phyloP scores from a whole-genome alignment of 805 yeast genomes.

The Cyberlindnera misumaiensis region DNA sequence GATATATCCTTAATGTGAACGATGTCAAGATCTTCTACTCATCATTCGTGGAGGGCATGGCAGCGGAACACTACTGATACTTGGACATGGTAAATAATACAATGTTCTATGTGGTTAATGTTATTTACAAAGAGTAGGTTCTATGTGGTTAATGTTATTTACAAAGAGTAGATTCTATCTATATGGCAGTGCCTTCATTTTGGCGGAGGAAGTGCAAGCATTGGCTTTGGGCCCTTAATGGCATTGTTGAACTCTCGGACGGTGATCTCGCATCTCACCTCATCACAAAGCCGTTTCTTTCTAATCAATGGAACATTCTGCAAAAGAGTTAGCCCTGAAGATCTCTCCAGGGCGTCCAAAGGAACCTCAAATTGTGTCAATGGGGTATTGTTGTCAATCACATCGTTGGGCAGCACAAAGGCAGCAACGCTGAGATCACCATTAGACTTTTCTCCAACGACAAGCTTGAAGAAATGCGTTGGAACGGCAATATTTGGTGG shows the following conservation, averaged over 20 bases:
- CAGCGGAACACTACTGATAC: too few relatives aligned
- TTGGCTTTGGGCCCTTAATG: slow-evolving; percentile 8
- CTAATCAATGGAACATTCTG: slow-evolving; percentile 55
- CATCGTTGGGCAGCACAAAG: slow-evolving; percentile 87
- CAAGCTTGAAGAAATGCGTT: slow-evolving; percentile 88
- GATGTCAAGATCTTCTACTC: slow-evolving; percentile 29
- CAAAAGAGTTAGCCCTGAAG: slow-evolving; percentile 79
- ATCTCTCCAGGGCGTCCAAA: slow-evolving; percentile 78
- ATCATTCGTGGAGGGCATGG: slow-evolving; percentile 19
- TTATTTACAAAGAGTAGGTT: background rate
- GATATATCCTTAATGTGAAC: slow-evolving; percentile 23
- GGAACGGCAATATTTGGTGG: slow-evolving; percentile 98
- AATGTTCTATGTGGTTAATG: background rate
- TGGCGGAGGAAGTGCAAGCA: slow-evolving; percentile 9
- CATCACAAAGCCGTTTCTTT: slow-evolving; percentile 65
- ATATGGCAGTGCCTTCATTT: slow-evolving; percentile 2
- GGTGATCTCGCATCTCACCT: slow-evolving; percentile 69
- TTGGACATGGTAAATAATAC: too few relatives aligned
- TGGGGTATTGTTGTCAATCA: slow-evolving; percentile 63
- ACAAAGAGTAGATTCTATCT: background rate
- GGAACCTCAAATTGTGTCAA: slow-evolving; percentile 80
- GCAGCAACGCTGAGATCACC: slow-evolving; percentile 70
- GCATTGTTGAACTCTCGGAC: slow-evolving; percentile 70
- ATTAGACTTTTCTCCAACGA: slow-evolving; percentile 69
- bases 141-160: background rate